Evolutionary conservation across 495 filamentous ascomycete species (phyloP), one percentile per base, ranked within the genome.

Genomic region (Penicillium samsonianum): DNA sequence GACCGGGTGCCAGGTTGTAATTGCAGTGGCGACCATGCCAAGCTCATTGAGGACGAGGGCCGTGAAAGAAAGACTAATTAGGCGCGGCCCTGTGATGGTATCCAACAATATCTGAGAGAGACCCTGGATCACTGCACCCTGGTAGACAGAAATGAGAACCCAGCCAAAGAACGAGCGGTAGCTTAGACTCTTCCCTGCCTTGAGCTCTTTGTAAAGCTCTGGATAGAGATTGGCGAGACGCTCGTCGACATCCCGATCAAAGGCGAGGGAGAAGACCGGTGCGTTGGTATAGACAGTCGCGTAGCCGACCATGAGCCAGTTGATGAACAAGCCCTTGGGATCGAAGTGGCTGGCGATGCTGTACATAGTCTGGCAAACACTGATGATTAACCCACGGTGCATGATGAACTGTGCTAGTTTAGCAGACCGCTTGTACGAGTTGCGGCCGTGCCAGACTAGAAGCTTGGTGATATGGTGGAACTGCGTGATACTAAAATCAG

Each of bases 341-440:
- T 96, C 91, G 63, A 96, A 96, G 54, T 87, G 82, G 31, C 87
- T 84, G 12, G 94, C 93, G 49, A 98, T 92, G 71, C 89, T 94
- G 74, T 92, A 99, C 82, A 99, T 91, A 0, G 93, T 97, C 73
- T 99, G 95, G 64, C 92, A 96, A 2, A 97, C 90, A 50, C 83
- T 87, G 70, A 98, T 96, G 64, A 98, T 93, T 38, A 99, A 76
- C 43, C 95, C 95, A 58, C 95, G 88, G 67, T 99, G 95, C 67
- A 99, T 99, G 62, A 99, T 93, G 64, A 99, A 99, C 68, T 97
- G 95, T 10, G 91, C 91, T 8, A 99, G 82, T 72, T 99, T 99
- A 16, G 94, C 93, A 42, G 85, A 90, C 23, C 95, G 87, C 72
- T 97, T 98, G 77, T 99, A 99, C 57, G 87, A 91, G 63, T 98